A percentile compares a stretch with the other conserved stretches of the same genome.
These are phyloP conservation scores for Polyporus arcularius DNA, from an alignment of 768 basidiomycete species.

Conservation along the genomic window DNA sequence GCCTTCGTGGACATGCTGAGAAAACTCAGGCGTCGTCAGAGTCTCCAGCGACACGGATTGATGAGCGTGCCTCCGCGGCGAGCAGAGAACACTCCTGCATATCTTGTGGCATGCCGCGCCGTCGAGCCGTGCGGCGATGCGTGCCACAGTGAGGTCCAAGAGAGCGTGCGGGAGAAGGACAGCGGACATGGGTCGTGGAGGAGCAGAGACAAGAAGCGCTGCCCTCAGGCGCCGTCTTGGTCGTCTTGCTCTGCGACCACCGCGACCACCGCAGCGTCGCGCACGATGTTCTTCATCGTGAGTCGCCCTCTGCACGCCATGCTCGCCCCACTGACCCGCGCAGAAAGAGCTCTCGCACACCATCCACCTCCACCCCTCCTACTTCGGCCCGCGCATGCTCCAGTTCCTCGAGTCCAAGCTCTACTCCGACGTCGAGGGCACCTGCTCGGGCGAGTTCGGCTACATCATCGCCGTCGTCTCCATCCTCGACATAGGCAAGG, in stretches of 20 bases:
- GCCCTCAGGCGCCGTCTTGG: no score
- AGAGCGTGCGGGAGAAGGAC: conserved; percentile 22
- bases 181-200: conserved; percentile 9
- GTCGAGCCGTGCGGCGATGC: conserved; percentile 17
- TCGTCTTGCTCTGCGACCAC: no score
- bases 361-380: conserved; percentile 95
- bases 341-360: conserved; percentile 98
- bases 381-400: conserved; percentile 95
- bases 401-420: conserved; percentile 92
- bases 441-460: conserved; percentile 93
- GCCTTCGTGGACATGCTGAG: neutral
- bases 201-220: no score
- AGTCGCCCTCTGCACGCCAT: neutral
- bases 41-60: conserved; percentile 1
- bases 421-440: conserved; percentile 95
- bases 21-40: neutral
- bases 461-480: conserved; percentile 93
- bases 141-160: conserved; percentile 20
- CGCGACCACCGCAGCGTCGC: neutral
- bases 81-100: neutral
- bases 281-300: conserved; percentile 31
- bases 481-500: conserved; percentile 89
- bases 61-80: neutral
- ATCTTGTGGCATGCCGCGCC: neutral
- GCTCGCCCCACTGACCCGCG: neutral